Conservation (phyloP, 768 basidiomycete genomes). For the Omphalotus guepiniiformis region DNA sequence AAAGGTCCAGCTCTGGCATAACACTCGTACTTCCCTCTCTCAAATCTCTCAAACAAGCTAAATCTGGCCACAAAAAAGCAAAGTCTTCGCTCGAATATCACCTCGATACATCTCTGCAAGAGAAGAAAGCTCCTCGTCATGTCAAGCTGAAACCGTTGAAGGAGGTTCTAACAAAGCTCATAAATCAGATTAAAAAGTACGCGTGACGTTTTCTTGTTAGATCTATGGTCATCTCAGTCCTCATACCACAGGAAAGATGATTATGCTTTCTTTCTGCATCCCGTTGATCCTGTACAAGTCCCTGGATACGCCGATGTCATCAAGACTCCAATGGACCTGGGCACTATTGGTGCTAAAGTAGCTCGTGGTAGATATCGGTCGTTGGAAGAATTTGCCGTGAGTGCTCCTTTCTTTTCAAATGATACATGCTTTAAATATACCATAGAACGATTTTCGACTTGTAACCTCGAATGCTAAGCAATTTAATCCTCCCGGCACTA, state of each 20-base stretch:
- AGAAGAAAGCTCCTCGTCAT: conserved; percentile 49
- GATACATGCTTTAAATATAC: conserved; percentile 2
- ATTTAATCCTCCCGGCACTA: conserved; percentile 72
- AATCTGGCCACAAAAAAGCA: conserved; percentile 26
- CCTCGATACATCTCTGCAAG: conserved; percentile 27
- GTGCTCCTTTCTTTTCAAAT: conserved; percentile 21
- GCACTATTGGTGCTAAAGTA: conserved; percentile 80
- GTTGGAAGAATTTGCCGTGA: conserved; percentile 73
- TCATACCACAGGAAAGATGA: conserved; percentile 63
- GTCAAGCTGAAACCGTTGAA: conserved; percentile 76
- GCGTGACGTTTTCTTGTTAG: conserved; percentile 13
- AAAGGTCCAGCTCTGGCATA: conserved; percentile 2
- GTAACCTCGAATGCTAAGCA: conserved; percentile 71
- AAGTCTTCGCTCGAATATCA: conserved; percentile 27
- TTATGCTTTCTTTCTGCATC: conserved; percentile 76
- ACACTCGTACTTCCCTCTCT: conserved; percentile 9
- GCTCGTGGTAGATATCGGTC: conserved; percentile 72
- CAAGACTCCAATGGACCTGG: conserved; percentile 88
- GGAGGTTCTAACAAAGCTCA: conserved; percentile 65
- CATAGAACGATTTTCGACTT: conserved; percentile 63
- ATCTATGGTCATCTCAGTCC: background rate
- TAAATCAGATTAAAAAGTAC: conserved; percentile 73
- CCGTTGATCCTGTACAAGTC: conserved; percentile 58
- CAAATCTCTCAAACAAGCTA: conserved; percentile 6
- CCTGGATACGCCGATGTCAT: conserved; percentile 66